Evolutionary conservation across 2,329 filamentous ascomycete genomes (phyloP).

Genomic region (Cercospora sp.): DNA sequence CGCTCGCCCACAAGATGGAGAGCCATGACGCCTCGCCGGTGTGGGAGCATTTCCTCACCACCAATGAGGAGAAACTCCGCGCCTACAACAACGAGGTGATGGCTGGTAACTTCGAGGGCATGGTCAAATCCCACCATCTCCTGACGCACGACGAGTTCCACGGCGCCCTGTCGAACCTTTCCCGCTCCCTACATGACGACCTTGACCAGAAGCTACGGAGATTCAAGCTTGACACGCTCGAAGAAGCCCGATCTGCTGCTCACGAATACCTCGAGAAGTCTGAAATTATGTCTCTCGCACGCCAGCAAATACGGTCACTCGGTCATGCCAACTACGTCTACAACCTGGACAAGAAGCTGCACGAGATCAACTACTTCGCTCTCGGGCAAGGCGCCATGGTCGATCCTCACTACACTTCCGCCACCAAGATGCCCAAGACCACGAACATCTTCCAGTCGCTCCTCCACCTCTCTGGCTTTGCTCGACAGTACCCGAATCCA

Average conservation of each 20-base stretch:
- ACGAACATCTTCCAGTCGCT: background rate
- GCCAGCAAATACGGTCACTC: conserved; percentile 30
- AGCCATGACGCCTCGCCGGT: conserved; percentile 46
- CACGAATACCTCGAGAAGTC: conserved; percentile 16
- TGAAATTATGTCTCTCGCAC: conserved; percentile 13
- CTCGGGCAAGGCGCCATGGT: conserved; percentile 65
- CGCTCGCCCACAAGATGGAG: conserved; percentile 57
- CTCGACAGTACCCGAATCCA: conserved; percentile 13
- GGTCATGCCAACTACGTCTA: conserved; percentile 35
- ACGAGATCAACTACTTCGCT: conserved; percentile 70
- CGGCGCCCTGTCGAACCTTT: conserved; percentile 8
- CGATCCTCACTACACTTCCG: conserved; percentile 61
- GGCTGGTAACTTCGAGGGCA: conserved; percentile 16
- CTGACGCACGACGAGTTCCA: conserved; percentile 24
- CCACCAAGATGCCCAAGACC: conserved; percentile 41
- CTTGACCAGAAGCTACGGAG: conserved; percentile 16
- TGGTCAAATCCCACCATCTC: conserved; percentile 20
- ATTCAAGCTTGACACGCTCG: conserved; percentile 3
- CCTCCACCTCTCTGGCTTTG: background rate
- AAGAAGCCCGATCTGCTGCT: conserved; percentile 11
- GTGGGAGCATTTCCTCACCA: conserved; percentile 34
- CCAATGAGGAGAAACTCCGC: conserved; percentile 42
- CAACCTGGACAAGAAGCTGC: conserved; percentile 34
- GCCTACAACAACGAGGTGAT: conserved; percentile 40
- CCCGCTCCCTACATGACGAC: conserved; percentile 17